A percentile compares a stretch with the other conserved stretches of the same genome.
Evolutionary conservation across 192 early-diverging fungal species (phyloP).

Genomic region (Coemansia umbellata): DNA sequence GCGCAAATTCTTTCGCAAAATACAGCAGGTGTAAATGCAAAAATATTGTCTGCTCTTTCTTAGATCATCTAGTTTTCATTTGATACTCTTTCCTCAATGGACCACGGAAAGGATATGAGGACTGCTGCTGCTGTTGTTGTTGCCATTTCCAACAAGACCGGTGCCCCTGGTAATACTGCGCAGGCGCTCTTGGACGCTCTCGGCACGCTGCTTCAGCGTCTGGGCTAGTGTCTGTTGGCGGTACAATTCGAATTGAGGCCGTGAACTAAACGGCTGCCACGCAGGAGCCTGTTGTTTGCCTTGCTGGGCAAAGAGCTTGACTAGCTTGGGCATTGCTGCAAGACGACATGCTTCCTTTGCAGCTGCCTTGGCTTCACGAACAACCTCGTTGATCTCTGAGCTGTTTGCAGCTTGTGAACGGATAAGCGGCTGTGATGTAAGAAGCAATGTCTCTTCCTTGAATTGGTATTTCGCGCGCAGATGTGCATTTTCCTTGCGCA

Average conservation of each 20-base stretch:
- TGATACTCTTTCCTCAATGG: too few species aligned
- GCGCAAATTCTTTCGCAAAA: too few species aligned
- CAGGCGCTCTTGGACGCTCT: slow-evolving; percentile 34
- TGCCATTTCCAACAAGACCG: too few species aligned
- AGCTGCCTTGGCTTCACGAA: slow-evolving; percentile 19
- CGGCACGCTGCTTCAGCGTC: slow-evolving; percentile 36
- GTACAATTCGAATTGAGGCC: slow-evolving; percentile 44
- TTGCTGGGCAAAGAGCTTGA: slow-evolving; percentile 8
- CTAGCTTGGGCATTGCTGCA: slow-evolving; percentile 37
- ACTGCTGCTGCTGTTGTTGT: too few species aligned
- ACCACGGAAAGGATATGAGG: too few species aligned
- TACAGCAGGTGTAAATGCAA: too few species aligned
- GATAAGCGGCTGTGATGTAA: slow-evolving; percentile 5
- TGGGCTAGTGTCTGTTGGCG: slow-evolving; percentile 45
- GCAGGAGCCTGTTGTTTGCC: background rate
- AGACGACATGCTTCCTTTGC: slow-evolving; percentile 34
- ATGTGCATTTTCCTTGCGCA: slow-evolving; percentile 79
- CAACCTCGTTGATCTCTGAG: slow-evolving; percentile 9
- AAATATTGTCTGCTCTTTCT: too few species aligned
- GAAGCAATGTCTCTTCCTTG: slow-evolving; percentile 3
- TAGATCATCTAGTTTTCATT: too few species aligned
- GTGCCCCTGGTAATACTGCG: slow-evolving; percentile 10
- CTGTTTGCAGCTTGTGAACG: background rate
- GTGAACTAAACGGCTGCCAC: slow-evolving; percentile 33
- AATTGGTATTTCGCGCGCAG: slow-evolving; percentile 58